Base-by-base conservation (phyloP, 805 yeast species). In the Starmerella vitae region DNA sequence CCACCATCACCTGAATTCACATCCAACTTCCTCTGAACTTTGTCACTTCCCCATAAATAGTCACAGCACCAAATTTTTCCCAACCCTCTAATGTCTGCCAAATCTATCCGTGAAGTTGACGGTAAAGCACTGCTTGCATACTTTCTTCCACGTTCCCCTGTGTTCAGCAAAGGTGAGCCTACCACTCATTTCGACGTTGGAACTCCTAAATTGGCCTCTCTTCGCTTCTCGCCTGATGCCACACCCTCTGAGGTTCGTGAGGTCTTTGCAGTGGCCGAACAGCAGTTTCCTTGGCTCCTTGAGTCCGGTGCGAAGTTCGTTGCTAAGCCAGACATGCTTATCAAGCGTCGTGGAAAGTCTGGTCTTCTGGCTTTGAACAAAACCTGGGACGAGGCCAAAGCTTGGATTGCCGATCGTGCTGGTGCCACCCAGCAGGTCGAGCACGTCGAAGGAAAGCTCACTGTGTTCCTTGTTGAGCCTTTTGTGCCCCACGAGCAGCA, bases 321-420 rank as follows among this genome's bases (percentile, higher is more conserved):
- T 26, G 69, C 67, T 37, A 64, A 64, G 56, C 69, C 69, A 18
- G 69, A 64, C 42, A 67, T 63, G 52, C 57, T 64, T 43, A 64
- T 64, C 56, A 64, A 64, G 60, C 61, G 69, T 39, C 61, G 69
- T 30, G 69, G 69, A 28, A 64, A 64, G 56, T 52, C 64, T 9
- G 69, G 69, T 3, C 57, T 64, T 31, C 56, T 64, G 30, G 65
- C 65, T 5, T 58, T 64, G 24, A 64, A 64, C 55, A 61, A 60
- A 53, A 54, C 67, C 36, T 64, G 69, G 69, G 54, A 41, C 15
- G 65, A 64, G 52, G 60, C 64, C 22, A 59, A 61, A 54, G 60
- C 47, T n/a, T 64, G 69, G 69, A 51, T 64, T 42, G 55, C 59
- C 22, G 62, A 60, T 49, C 60, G 66, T 21, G 70, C 70, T 19